Evolutionary conservation across 305 asterid species (phyloP).

Genomic region (Solanum hybrid): DNA sequence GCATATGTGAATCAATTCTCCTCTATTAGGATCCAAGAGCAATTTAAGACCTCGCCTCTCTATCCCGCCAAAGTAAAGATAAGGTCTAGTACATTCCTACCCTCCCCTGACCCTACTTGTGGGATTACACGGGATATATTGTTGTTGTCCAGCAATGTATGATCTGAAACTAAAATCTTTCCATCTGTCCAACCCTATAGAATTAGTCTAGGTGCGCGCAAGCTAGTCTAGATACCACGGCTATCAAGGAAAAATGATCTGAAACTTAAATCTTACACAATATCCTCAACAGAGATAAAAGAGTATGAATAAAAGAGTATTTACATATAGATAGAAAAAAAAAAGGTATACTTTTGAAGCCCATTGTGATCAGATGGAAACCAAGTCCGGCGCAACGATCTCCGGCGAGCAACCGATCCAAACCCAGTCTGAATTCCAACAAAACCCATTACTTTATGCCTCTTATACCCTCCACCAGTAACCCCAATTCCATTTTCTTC

Average conservation of each 20-base stretch:
- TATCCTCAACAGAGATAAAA: not conserved
- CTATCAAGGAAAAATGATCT: not conserved
- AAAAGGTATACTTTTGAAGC: constrained; percentile 47
- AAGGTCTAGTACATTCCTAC: not conserved
- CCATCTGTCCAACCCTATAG: not conserved
- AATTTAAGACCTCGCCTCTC: not conserved
- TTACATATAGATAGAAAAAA: not conserved
- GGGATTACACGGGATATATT: not conserved
- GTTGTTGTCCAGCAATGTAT: not conserved
- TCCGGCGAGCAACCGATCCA: constrained; percentile 66
- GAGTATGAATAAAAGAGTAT: not conserved
- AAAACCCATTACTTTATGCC: constrained; percentile 82
- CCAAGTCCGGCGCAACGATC: constrained; percentile 79
- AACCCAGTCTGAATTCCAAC: constrained; percentile 96
- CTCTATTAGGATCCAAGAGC: not conserved
- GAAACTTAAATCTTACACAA: not conserved
- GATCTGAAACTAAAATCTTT: not conserved
- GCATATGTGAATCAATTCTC: not conserved
- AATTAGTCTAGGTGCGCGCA: not conserved
- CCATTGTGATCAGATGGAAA: constrained; percentile 79
- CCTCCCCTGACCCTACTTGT: not conserved
- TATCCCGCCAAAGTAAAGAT: not conserved
- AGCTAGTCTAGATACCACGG: not conserved
- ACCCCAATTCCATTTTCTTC: not conserved
- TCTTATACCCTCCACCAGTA: constrained; percentile 37